Conservation (phyloP, 495 filamentous ascomycete genomes). For the Elaphomyces granulatus region DNA sequence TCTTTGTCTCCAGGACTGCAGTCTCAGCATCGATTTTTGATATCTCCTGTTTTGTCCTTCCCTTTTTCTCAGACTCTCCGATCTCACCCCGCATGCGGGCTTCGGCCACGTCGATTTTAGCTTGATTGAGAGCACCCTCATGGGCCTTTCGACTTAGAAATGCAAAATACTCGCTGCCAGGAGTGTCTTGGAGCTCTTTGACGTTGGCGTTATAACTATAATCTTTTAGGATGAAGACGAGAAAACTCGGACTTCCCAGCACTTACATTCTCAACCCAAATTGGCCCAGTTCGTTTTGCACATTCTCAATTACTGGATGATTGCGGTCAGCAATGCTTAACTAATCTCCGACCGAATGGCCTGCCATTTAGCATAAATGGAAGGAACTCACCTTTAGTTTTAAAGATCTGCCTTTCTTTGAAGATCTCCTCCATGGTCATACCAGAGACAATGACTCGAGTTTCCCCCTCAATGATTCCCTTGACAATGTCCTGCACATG, state of each 20-base stretch:
- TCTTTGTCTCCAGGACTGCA: slow-evolving; percentile 67
- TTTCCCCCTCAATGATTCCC: slow-evolving; percentile 80
- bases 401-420: slow-evolving; percentile 65
- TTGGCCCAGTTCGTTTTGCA: slow-evolving; percentile 58
- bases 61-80: slow-evolving; percentile 63
- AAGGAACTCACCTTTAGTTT: slow-evolving; percentile 32
- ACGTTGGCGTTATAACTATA: slow-evolving; percentile 62
- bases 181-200: slow-evolving; percentile 70
- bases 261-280: slow-evolving; percentile 51
- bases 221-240: slow-evolving; percentile 4
- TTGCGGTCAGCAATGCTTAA: no score
- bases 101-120: slow-evolving; percentile 64
- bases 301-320: slow-evolving; percentile 64
- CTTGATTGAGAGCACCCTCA: slow-evolving; percentile 69
- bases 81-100: slow-evolving; percentile 65
- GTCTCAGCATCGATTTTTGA: slow-evolving; percentile 71
- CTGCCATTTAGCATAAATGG: neutral
- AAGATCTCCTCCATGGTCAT: slow-evolving; percentile 88
- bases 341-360: slow-evolving; percentile 16
- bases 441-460: slow-evolving; percentile 56
- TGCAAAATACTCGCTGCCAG: slow-evolving; percentile 62
- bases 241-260: neutral
- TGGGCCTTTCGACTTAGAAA: slow-evolving; percentile 67
- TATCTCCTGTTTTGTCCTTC: slow-evolving; percentile 63
- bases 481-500: slow-evolving; percentile 77